Base-by-base conservation (phyloP, 352 stramenopile species). In the Plasmopara halstedii region DNA sequence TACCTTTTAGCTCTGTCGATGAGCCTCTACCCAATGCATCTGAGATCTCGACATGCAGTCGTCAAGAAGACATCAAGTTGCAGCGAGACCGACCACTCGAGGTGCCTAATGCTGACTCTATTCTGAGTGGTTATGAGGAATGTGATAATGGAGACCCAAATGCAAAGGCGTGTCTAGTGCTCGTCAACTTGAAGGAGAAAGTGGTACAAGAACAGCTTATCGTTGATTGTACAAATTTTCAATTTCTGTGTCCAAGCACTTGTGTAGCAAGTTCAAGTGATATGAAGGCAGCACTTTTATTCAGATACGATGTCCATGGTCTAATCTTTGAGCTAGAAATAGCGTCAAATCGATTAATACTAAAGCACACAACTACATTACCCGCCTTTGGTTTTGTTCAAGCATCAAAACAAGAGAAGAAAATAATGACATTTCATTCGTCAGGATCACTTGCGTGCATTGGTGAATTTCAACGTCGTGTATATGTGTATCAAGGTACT, bases 351-450 rank as follows among this genome's bases (percentile, higher is more conserved):
- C 58, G 46, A 21, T 27, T 85, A 6, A 23, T 34, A 7, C 53
- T 90, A 17, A 27, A 19, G 0, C 81, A 93, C 33, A 50, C 58
- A 18, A 45, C 65, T 13, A 88, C 79, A 5, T 60, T 90, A 14
- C 79, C 73, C 41, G 82, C 82, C 0, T 90, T 93, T 36, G 82
- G 78, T 2, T 93, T 88, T 27, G 82, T 93, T 2, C 82, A 93
- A 51, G 82, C 82, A 11, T 93, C 82, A 33, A 93, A 93, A 59
- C 75, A 88, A 42, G 74, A 90, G 46, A 90, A 90, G 46, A 93
- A 90, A 66, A 88, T 84, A 45, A 63, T 89, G 64, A 70, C 64
- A 11, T 77, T 81, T 33, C 64, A 85, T 13, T 53, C 70, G 5
- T 50, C 46, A 0, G 73, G 60, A 2, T 59, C 61, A 21, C 69